A percentile compares a stretch with the other conserved stretches of the same genome.
phyloP scores from a whole-genome alignment of 1,284 basidiomycete genomes.

The Cryptococcus sp. region DNA sequence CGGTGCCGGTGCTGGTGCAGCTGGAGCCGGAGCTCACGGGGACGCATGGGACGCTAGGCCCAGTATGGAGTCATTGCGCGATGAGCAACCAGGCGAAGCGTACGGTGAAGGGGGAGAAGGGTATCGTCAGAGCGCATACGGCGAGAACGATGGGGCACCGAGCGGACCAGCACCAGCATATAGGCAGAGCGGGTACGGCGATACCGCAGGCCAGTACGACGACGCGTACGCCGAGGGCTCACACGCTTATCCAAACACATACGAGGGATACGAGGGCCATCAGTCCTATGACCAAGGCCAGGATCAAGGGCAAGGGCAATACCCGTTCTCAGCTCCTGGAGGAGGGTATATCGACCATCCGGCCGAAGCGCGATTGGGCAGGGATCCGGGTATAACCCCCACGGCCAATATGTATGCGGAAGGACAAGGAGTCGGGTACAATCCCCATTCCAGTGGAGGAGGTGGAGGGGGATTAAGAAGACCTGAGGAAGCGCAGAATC shows the following conservation, averaged over 20 bases:
- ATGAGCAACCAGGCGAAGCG: slow-evolving; percentile 16
- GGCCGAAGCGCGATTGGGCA: slow-evolving; percentile 19
- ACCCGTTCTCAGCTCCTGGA: slow-evolving; percentile 23
- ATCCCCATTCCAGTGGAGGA: not conserved
- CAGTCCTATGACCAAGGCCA: slow-evolving; percentile 4
- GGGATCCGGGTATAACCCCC: slow-evolving; percentile 30
- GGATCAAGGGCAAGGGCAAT: slow-evolving; percentile 12
- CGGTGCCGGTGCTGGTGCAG: too few relatives aligned
- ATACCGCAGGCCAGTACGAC: slow-evolving; percentile 19
- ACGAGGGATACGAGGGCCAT: slow-evolving; percentile 10
- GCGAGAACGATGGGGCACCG: slow-evolving; percentile 1
- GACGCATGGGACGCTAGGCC: slow-evolving; percentile 73
- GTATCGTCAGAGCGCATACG: slow-evolving; percentile 4
- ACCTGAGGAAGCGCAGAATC: slow-evolving; percentile 32
- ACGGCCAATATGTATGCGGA: slow-evolving; percentile 23
- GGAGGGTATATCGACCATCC: slow-evolving; percentile 28
- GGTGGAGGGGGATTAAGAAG: slow-evolving; percentile 21
- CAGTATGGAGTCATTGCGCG: slow-evolving; percentile 56
- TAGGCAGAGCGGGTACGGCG: not conserved
- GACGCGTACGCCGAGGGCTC: slow-evolving; percentile 29
- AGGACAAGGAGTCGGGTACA: slow-evolving; percentile 21
- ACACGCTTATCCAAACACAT: slow-evolving; percentile 12
- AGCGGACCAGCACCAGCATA: not conserved
- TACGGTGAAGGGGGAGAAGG: slow-evolving; percentile 15
- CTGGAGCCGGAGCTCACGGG: slow-evolving; percentile 37